phyloP scores from a whole-genome alignment of 495 filamentous ascomycete species.

The Aspergillus baeticus region DNA sequence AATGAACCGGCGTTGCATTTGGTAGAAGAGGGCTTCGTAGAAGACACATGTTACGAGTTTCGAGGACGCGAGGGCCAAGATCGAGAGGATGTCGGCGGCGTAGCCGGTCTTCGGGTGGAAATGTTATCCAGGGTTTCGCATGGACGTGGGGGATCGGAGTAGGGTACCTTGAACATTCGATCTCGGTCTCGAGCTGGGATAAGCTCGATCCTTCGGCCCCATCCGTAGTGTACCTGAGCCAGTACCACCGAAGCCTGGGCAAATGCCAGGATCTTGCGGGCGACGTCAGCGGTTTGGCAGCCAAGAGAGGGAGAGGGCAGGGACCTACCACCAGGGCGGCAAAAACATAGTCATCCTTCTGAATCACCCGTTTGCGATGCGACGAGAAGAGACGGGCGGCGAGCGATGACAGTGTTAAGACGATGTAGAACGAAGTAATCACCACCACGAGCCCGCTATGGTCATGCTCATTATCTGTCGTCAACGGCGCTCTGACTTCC shows the following conservation, averaged over 20 bases:
- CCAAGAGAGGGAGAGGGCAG: background rate
- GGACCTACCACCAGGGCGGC: constrained; percentile 21
- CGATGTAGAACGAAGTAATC: constrained; percentile 21
- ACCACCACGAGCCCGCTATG: constrained; percentile 31
- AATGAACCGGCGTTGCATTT: constrained; percentile 12
- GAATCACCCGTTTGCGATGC: constrained; percentile 10
- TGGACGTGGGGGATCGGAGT: background rate
- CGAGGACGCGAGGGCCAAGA: constrained; percentile 13
- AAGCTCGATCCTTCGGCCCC: background rate
- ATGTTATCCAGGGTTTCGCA: too few relatives aligned
- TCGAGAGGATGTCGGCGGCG: constrained; percentile 14
- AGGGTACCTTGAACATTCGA: constrained; percentile 10
- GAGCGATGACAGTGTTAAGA: constrained; percentile 23
- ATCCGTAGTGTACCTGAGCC: constrained; percentile 7
- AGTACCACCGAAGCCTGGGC: constrained; percentile 3
- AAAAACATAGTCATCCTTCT: constrained; percentile 26
- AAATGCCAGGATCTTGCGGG: constrained; percentile 1
- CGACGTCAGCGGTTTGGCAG: background rate
- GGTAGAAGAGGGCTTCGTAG: constrained; percentile 9
- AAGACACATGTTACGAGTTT: constrained; percentile 12
- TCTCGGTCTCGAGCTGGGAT: background rate
- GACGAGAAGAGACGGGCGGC: constrained; percentile 20
- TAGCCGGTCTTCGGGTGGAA: constrained; percentile 11
- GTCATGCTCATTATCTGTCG: constrained; percentile 24
- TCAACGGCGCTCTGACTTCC: constrained; percentile 23